Base-by-base conservation (phyloP, 106 monocot genomes). In the Ottelia alismoides region DNA sequence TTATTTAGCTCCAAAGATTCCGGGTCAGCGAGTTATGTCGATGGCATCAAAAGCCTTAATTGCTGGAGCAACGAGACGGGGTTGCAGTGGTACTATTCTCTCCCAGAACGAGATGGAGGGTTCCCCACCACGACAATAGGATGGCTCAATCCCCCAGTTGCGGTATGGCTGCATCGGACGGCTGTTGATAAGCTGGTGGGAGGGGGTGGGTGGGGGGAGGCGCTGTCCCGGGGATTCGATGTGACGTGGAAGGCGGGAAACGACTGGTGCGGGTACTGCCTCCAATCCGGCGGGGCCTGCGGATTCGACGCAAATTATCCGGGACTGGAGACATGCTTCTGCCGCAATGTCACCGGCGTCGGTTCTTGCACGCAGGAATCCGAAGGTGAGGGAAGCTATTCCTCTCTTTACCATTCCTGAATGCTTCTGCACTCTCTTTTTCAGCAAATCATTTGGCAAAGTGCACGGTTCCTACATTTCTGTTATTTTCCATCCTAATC, bases 221-320 rank as follows among this genome's bases (percentile, higher is more conserved):
- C 28, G 11, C 44, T 66, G 45, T 23, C 21, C 17, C 44, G 21
- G 22, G 66, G 66, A 21, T 66, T 66, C 25, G 25, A 22, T 11
- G 22, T 57, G 28, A 66, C 20, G 22, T 66, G 66, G 66, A 28
- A 11, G 25, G 48, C 30, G 0, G 66, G 66, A 1, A 27, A 17
- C 11, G 31, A 30, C 1, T 66, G 66, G 66, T 66, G 66, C 47
- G 18, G 30, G 10, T 14, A 11, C 16, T 66, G 66, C 56, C 21
- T 22, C 19, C 7, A 29, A 2, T 66, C 66, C 30, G 66, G 66
- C 27, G 66, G 66, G 28, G 26, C 27, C 4, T 66, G 66, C 17
- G 66, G 56, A 10, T 54, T 27, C 55, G 28, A 54, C 45, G 19
- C 2, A 3, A 27, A 16, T 4, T 19, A 20, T 5, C 24, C 65